Percentiles rank a stretch among this genome's conserved stretches.
Conservation (phyloP, 164 flowering plant species). For the Nymphaea thermarum region DNA sequence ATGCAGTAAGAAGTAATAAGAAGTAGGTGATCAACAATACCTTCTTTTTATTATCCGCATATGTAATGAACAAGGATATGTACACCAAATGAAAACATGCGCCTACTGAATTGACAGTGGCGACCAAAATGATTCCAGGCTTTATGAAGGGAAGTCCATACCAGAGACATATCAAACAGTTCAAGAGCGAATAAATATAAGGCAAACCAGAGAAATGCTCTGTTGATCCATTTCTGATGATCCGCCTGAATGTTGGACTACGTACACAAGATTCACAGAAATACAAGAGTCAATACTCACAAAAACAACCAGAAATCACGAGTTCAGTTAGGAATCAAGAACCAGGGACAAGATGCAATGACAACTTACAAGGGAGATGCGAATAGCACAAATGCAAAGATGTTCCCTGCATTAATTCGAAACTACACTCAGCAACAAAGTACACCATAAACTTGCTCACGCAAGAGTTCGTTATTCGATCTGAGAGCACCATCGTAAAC, state of each 20-base stretch:
- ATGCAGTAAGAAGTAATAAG: not conserved
- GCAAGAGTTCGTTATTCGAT: not conserved
- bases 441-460: not conserved
- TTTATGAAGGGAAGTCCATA: conserved; percentile 55
- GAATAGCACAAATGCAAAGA: conserved; percentile 82
- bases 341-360: not conserved
- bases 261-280: not conserved
- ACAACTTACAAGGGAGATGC: conserved; percentile 74
- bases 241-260: conserved; percentile 81
- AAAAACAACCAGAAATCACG: not conserved
- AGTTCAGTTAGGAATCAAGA: not conserved
- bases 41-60: conserved; percentile 45
- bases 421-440: not conserved
- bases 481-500: not conserved
- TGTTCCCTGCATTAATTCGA: conserved; percentile 49
- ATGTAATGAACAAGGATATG: conserved; percentile 31
- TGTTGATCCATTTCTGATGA: conserved; percentile 55
- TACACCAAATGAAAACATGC: conserved; percentile 56
- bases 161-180: conserved; percentile 66
- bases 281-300: not conserved
- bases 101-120: conserved; percentile 64
- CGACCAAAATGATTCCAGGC: conserved; percentile 41
- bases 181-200: conserved; percentile 68
- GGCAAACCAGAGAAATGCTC: conserved; percentile 86
- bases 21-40: conserved; percentile 7